A percentile compares a stretch with the other conserved stretches of the same genome.
These are phyloP conservation scores for Colletotrichum lupini DNA, from an alignment of 2,329 filamentous ascomycete genomes.

Conservation along the genomic window DNA sequence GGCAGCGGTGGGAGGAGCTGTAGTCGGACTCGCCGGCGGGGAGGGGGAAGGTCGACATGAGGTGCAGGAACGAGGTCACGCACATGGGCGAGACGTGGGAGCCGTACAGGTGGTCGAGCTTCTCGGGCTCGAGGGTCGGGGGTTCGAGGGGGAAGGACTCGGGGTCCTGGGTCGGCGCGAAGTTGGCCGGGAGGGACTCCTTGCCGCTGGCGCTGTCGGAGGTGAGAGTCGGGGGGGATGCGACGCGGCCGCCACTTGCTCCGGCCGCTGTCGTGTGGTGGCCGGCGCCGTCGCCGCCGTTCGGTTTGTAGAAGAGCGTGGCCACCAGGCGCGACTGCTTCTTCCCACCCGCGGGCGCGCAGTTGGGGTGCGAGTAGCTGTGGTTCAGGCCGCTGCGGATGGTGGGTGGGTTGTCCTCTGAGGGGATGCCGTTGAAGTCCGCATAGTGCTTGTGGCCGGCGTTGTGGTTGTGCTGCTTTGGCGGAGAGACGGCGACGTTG, in stretches of 20 bases:
- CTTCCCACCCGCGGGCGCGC: constrained; percentile 62
- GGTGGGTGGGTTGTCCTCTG: constrained; percentile 66
- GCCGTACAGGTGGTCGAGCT: constrained; percentile 74
- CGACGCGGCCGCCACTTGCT: constrained; percentile 41
- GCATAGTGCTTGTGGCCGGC: constrained; percentile 49
- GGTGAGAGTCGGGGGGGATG: constrained; percentile 47
- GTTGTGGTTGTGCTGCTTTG: constrained; percentile 33
- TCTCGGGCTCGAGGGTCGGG: constrained; percentile 65
- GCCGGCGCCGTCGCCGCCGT: constrained; percentile 40
- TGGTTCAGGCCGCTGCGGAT: constrained; percentile 73
- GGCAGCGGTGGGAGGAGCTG: constrained; percentile 71
- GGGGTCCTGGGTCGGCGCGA: constrained; percentile 68
- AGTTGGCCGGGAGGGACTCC: constrained; percentile 60
- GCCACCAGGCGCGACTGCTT: constrained; percentile 66
- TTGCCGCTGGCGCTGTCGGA: constrained; percentile 49
- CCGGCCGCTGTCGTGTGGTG: background rate
- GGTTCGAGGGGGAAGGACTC: constrained; percentile 71
- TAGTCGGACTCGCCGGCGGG: constrained; percentile 62
- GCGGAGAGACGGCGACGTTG: constrained; percentile 49
- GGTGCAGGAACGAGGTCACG: constrained; percentile 73
- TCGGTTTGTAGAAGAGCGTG: constrained; percentile 71
- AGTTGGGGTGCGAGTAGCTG: constrained; percentile 72
- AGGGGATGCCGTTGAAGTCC: constrained; percentile 70
- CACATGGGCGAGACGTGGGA: constrained; percentile 74
- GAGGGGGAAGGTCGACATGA: constrained; percentile 72